Evolutionary conservation across 257 asterid species (phyloP).

Genomic region (Ophiorrhiza pumila): DNA sequence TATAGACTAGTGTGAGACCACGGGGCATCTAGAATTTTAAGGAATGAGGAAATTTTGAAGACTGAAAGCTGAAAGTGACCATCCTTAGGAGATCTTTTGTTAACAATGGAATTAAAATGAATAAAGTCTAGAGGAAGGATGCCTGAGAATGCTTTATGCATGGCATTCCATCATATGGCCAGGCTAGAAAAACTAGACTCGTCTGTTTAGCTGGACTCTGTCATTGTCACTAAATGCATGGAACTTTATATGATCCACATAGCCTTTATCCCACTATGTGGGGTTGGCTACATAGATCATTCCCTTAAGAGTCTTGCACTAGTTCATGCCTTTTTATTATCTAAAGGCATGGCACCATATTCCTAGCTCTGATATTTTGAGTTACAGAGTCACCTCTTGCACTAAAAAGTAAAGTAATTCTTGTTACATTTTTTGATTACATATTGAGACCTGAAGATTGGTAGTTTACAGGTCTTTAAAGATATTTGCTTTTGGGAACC

Average conservation of each 20-base stretch:
- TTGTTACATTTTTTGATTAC: not conserved
- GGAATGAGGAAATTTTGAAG: slow-evolving; percentile 10
- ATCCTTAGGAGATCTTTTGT: not conserved
- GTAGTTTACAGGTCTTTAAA: not conserved
- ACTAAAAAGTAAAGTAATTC: too few relatives aligned
- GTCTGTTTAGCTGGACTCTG: not conserved
- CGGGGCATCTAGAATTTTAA: slow-evolving; percentile 6
- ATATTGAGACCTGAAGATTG: not conserved
- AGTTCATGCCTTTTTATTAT: not conserved
- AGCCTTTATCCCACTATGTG: too few relatives aligned
- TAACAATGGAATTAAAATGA: not conserved
- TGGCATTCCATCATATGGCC: not conserved
- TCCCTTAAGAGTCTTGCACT: not conserved
- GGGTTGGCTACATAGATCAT: too few relatives aligned
- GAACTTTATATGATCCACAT: too few relatives aligned
- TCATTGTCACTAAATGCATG: not conserved
- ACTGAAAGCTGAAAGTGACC: not conserved
- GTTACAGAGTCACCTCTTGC: too few relatives aligned
- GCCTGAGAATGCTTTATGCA: not conserved
- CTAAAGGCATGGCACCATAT: not conserved
- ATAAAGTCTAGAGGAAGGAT: not conserved
- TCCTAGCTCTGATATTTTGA: not conserved
- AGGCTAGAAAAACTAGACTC: not conserved
- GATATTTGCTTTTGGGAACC: not conserved
- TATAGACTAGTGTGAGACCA: slow-evolving; percentile 23